Base-by-base conservation (phyloP, 2,329 filamentous ascomycete genomes). In the Fusarium drepaniforme region DNA sequence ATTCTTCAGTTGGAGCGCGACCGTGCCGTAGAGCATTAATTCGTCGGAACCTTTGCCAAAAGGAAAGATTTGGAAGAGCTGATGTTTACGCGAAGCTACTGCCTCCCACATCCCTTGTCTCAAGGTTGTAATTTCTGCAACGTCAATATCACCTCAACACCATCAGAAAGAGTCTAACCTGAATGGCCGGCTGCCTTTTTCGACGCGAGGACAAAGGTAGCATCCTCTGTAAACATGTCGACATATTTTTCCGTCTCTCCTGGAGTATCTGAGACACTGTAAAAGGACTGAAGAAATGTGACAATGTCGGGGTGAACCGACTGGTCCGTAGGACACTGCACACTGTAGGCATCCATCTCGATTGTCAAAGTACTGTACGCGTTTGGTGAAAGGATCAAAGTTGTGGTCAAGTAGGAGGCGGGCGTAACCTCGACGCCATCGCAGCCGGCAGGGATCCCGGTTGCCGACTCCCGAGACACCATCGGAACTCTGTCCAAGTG, bases 61-160 rank as follows among this genome's bases (percentile, higher is more conserved):
- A 12, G 73, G 51, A 3, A 65, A 75, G 16, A 75, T 51, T 25
- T 74, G 75, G 16, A 37, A 44, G 12, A 75, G 51, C 3, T 46
- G 70, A n/a, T 75, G 73, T 35, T 75, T 74, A 9, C 73, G 73
- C 2, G 70, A 60, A n/a, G 70, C 67, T 2, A 75, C 73, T 7
- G 73, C 70, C 56, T 75, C 73, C 73, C 73, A 75, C 73, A 75
- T 75, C 1, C 73, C 67, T 49, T 75, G 46, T 56, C 73, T 57
- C n/a, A 75, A 8, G 0, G 73, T 49, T 1, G 70, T 71, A 8
- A 75, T 75, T 70, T 75, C 73, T 75, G 23, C 18, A 33, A 4
- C 1, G 49, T 75, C 7, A 75, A 38, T 35, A 12, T 3, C 9
- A 30, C 23, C 21, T 11, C 3, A 4, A 0, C 15, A 2, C 8